Evolutionary conservation across 2,329 filamentous ascomycete species (phyloP).

Genomic region (Ciborinia camelliae): DNA sequence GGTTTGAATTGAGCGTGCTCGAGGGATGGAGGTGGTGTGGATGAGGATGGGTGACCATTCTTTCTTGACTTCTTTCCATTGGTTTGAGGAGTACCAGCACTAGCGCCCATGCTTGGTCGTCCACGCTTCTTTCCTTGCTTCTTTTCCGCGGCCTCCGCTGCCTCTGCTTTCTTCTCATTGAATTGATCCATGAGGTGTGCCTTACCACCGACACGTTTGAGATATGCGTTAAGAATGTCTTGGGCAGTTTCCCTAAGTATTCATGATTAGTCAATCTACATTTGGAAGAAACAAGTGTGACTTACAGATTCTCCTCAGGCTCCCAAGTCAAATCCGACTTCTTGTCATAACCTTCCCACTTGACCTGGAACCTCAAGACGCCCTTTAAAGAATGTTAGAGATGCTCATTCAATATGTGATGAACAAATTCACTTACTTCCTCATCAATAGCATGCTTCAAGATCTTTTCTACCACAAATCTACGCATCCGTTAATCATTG

Average conservation of each 20-base stretch:
- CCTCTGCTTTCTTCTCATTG: constrained; percentile 39
- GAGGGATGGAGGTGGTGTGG: constrained; percentile 45
- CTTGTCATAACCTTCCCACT: constrained; percentile 76
- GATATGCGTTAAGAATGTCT: constrained; percentile 63
- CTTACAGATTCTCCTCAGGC: constrained; percentile 66
- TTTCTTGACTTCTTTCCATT: constrained; percentile 34
- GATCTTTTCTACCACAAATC: constrained; percentile 74
- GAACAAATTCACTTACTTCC: constrained; percentile 43
- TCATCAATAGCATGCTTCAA: constrained; percentile 59
- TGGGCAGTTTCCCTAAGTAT: constrained; percentile 51
- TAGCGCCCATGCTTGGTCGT: constrained; percentile 43
- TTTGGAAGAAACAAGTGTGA: constrained; percentile 19
- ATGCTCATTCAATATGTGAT: background rate
- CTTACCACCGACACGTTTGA: constrained; percentile 59
- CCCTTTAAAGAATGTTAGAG: constrained; percentile 36
- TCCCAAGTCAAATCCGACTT: constrained; percentile 75
- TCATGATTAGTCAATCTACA: constrained; percentile 19
- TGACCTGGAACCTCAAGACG: constrained; percentile 62
- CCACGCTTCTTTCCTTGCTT: constrained; percentile 59
- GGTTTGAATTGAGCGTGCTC: constrained; percentile 54
- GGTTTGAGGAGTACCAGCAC: constrained; percentile 24
- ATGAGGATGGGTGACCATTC: constrained; percentile 30
- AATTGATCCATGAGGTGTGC: constrained; percentile 50
- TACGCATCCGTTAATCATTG: constrained; percentile 37
- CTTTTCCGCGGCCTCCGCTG: constrained; percentile 36